Evolutionary conservation across 495 filamentous ascomycete genomes (phyloP).

Genomic region (Neurospora sp.): DNA sequence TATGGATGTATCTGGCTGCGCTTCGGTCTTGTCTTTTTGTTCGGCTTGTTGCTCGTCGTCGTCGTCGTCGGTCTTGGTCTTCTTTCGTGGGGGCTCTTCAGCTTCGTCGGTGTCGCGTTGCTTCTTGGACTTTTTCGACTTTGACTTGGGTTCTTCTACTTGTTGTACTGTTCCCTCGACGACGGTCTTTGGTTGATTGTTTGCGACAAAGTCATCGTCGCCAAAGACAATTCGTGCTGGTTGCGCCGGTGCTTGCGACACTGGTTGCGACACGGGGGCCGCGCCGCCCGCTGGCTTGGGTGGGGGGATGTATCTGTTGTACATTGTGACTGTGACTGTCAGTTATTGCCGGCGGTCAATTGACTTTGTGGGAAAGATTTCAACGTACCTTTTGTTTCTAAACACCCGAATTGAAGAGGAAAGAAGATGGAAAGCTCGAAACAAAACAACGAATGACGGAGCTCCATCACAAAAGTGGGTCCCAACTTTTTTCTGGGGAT

Average conservation of each 20-base stretch:
- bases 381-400: background rate
- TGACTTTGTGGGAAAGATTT: background rate
- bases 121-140: constrained; percentile 17
- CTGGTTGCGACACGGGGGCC: background rate
- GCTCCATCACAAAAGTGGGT: background rate
- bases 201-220: constrained; percentile 15
- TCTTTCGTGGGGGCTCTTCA: constrained; percentile 4
- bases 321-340: constrained; percentile 16
- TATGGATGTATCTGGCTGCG: background rate
- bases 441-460: background rate
- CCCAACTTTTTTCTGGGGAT: constrained; percentile 8
- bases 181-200: constrained; percentile 6
- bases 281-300: constrained; percentile 13
- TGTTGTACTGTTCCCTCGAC: background rate
- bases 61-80: background rate
- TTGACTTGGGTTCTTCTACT: constrained; percentile 12
- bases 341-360: constrained; percentile 1
- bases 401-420: too few relatives aligned
- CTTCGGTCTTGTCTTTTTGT: constrained; percentile 4
- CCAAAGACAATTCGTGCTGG: constrained; percentile 18
- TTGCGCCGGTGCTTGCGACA: constrained; percentile 5
- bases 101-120: background rate
- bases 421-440: too few relatives aligned
- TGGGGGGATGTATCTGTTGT: constrained; percentile 33
- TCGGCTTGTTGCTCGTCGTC: background rate